Evolutionary conservation across 257 asterid genomes (phyloP), one percentile per base, ranked within the genome.

Genomic region (Capsicum baccatum): DNA sequence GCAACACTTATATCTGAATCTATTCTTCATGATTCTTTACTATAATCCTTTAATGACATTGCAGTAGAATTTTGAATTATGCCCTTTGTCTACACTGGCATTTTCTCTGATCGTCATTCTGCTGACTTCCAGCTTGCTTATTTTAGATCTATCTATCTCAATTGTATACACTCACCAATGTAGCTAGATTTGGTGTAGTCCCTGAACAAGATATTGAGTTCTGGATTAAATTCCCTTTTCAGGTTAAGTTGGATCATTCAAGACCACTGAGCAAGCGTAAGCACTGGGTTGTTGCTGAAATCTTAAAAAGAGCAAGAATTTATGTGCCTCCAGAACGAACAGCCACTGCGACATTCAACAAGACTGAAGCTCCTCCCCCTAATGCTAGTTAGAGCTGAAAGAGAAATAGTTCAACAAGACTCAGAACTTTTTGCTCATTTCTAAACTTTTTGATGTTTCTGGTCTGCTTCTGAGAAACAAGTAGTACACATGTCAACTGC

Each of bases 201-300:
- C 11, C n/a, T 26, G 80, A 48, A 73, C 17, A 2, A 50, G 81
- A 74, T 21, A 5, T 6, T 74, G 21, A 74, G 26, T 26, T 12
- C 0, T 14, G 26, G 9, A 78, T 78, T 15, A 52, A 78, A 78
- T 59, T 82, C 14, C 4, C 6, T 56, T 80, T 90, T 83, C 94
- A 95, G 98, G 98, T 92, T 83, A 92, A 83, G 85, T 84, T 95
- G 91, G 98, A 94, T 82, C 94, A 95, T 52, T 94, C 98, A 83
- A 91, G 97, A 88, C 98, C 98, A 50, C 56, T 95, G 73, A 95
- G 99, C 97, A 95, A 94, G 89, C 89, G 85, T 17, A 95, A 95
- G 87, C 81, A 83, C 50, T 95, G 99, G 98, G 66, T 91, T 54
- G 99, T 92, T 33, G 94, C 95, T 3, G 98, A 96, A 33, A 93